Evolutionary conservation across 2,329 filamentous ascomycete genomes (phyloP).

Genomic region (Neospermospora avenae): DNA sequence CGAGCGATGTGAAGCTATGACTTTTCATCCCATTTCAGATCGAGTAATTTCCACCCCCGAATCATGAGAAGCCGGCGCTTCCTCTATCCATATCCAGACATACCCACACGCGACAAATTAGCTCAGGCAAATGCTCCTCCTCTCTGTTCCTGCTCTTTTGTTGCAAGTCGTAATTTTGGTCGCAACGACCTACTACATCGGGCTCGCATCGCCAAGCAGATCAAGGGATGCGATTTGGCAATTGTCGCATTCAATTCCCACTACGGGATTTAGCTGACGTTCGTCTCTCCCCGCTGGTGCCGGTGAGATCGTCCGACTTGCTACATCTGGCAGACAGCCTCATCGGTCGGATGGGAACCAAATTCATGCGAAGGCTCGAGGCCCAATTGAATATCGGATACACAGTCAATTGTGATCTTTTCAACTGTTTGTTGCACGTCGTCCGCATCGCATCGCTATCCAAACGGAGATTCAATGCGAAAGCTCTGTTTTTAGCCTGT

Average conservation of each 20-base stretch:
- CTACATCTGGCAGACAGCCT: too few species aligned
- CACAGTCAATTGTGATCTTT: background rate
- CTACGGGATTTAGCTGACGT: too few species aligned
- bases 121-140: too few species aligned
- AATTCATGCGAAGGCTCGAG: background rate
- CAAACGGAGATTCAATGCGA: too few species aligned
- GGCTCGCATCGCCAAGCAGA: background rate
- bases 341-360: too few species aligned
- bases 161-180: conserved; percentile 9
- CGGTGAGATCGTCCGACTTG: too few species aligned
- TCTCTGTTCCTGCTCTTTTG: background rate
- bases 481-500: background rate
- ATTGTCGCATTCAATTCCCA: too few species aligned
- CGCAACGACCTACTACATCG: conserved; percentile 1
- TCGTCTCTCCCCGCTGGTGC: too few species aligned
- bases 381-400: background rate
- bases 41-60: background rate
- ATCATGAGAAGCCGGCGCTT: background rate
- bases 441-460: background rate
- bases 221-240: too few species aligned
- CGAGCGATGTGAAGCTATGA: conserved; percentile 1
- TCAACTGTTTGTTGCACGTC: background rate
- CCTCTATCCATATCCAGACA: background rate
- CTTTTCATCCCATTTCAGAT: conserved; percentile 1
- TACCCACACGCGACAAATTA: background rate